A percentile compares a stretch with the other conserved stretches of the same genome.
These are phyloP conservation scores for Xylariaceae sp. DNA, from an alignment of 2,329 filamentous ascomycete genomes.

Conservation along the genomic window DNA sequence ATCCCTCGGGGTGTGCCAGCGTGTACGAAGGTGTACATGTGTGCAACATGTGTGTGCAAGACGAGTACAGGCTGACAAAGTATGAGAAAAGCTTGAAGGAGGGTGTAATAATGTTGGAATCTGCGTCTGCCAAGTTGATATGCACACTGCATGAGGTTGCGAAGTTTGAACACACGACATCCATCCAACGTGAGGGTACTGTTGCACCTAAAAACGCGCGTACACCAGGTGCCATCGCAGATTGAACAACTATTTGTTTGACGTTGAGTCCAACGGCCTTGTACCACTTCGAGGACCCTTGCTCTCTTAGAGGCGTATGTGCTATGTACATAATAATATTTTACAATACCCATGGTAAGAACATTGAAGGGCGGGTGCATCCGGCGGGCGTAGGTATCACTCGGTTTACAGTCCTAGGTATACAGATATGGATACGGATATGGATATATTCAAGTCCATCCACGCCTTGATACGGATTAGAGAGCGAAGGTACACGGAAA, in stretches of 20 bases:
- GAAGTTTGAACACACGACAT: neutral
- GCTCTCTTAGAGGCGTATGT: neutral
- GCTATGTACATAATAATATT: too few species aligned
- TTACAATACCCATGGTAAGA: too few species aligned
- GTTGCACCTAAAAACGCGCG: neutral
- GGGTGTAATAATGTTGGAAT: too few species aligned
- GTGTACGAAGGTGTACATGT: too few species aligned
- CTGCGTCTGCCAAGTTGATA: neutral
- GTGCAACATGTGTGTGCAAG: neutral
- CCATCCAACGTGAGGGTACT: neutral
- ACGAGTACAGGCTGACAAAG: neutral
- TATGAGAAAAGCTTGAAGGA: neutral
- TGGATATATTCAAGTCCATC: too few species aligned
- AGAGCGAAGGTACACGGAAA: neutral
- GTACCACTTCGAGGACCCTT: slow-evolving; percentile 10
- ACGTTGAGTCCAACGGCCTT: slow-evolving; percentile 12
- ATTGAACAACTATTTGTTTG: neutral
- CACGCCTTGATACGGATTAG: too few species aligned
- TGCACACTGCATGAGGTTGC: neutral
- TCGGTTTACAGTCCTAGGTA: neutral
- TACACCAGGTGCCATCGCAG: neutral
- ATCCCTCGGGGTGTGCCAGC: neutral
- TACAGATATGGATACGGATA: too few species aligned
- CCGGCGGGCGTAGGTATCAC: neutral
- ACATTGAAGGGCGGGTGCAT: too few species aligned